A percentile compares a stretch with the other conserved stretches of the same genome.
Conservation (phyloP, 768 basidiomycete genomes). For the Hydnomerulius pinastri region DNA sequence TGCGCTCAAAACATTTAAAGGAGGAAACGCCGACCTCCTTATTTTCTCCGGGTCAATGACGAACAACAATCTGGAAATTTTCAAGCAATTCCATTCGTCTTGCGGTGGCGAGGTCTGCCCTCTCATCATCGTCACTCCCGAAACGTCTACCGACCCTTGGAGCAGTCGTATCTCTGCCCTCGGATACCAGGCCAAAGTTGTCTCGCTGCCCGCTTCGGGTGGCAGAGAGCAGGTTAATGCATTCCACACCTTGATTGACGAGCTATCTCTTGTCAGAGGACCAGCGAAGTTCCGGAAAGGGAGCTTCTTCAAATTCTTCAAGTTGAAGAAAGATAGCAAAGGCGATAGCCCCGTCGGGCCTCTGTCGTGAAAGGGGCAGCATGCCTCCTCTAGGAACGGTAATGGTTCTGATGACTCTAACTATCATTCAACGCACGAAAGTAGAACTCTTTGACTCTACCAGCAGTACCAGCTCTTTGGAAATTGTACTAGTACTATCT, state of each 20-base stretch:
- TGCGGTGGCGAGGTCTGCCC: conserved; percentile 28
- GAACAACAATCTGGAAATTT: conserved; percentile 6
- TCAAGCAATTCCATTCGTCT: conserved; percentile 14
- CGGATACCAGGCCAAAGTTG: conserved; percentile 18
- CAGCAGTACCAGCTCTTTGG: too few species aligned
- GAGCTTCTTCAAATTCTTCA: conserved; percentile 17
- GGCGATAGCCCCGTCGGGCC: conserved; percentile 8
- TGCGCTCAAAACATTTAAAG: conserved; percentile 20
- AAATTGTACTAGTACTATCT: too few species aligned
- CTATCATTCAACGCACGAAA: too few species aligned
- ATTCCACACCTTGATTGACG: conserved; percentile 16
- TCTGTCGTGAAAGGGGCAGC: too few species aligned
- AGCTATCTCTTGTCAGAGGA: conserved; percentile 26
- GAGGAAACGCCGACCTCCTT: conserved; percentile 25
- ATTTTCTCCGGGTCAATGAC: conserved; percentile 20
- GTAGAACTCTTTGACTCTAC: too few species aligned
- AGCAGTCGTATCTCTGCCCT: conserved; percentile 1
- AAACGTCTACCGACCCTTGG: conserved; percentile 10
- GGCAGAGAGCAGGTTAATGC: background rate
- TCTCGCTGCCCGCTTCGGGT: conserved; percentile 2
- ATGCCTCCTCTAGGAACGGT: too few species aligned
- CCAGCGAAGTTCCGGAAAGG: conserved; percentile 15
- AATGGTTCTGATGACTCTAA: too few species aligned
- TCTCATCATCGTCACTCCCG: conserved; percentile 22
- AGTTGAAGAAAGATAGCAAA: conserved; percentile 4